phyloP scores from a whole-genome alignment of 495 filamentous ascomycete genomes.

The Sphaerosporella brunnea region DNA sequence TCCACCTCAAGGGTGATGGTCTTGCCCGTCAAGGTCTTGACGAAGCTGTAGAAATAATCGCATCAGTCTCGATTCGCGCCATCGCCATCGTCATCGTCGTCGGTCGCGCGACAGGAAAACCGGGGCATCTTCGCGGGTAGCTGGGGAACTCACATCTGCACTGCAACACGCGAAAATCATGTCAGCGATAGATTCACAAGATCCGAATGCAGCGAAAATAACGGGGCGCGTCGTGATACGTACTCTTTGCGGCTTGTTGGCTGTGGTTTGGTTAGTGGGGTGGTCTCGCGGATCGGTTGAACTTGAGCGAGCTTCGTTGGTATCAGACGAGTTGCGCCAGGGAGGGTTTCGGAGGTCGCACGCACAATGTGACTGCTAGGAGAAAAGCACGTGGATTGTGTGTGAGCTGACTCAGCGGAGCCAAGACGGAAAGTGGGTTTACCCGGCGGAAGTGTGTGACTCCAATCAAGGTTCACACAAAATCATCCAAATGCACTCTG shows the following conservation, averaged over 20 bases:
- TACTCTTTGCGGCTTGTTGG: constrained; percentile 40
- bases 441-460: no score
- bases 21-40: constrained; percentile 96
- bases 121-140: no score
- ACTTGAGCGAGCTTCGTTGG: background rate
- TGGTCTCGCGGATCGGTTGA: constrained; percentile 8
- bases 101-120: constrained; percentile 7
- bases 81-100: no score
- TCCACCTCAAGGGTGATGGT: constrained; percentile 99
- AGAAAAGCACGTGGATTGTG: no score
- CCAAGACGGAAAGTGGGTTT: no score
- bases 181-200: no score
- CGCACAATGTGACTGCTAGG: no score
- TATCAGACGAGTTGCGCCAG: no score
- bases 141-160: constrained; percentile 54
- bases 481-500: no score
- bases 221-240: constrained; percentile 24
- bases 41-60: constrained; percentile 45
- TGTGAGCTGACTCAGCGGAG: no score
- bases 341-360: background rate
- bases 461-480: no score
- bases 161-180: constrained; percentile 29
- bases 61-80: background rate
- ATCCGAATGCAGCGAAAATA: constrained; percentile 1
- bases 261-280: constrained; percentile 22